phyloP scores from a whole-genome alignment of 2,329 filamentous ascomycete species.

The Neonectria faginata region DNA sequence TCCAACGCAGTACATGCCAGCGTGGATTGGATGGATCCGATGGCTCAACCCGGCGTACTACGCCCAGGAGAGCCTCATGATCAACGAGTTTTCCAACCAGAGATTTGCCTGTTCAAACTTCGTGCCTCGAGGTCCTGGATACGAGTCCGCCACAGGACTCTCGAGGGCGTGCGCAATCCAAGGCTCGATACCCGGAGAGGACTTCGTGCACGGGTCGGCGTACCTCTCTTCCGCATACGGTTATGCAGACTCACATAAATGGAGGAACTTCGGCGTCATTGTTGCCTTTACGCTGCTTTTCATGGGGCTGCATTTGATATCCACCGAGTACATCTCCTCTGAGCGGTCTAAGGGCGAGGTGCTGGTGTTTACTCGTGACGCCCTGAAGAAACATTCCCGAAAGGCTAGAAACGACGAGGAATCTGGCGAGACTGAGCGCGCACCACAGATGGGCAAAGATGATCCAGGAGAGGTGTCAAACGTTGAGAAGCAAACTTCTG shows the following conservation, averaged over 20 bases:
- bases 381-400: slow-evolving; percentile 29
- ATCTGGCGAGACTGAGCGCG: not conserved
- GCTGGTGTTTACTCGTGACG: slow-evolving; percentile 22
- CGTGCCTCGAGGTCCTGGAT: slow-evolving; percentile 17
- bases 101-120: slow-evolving; percentile 17
- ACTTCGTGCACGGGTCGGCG: slow-evolving; percentile 21
- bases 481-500: slow-evolving; percentile 38
- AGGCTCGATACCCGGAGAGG: slow-evolving; percentile 19
- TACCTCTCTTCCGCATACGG: slow-evolving; percentile 21
- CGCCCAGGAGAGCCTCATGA: slow-evolving; percentile 44
- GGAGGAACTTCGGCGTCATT: slow-evolving; percentile 74
- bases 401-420: slow-evolving; percentile 80
- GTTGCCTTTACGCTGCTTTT: slow-evolving; percentile 68
- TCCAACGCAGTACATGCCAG: slow-evolving; percentile 24
- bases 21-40: slow-evolving; percentile 66
- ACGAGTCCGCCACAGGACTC: slow-evolving; percentile 7
- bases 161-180: slow-evolving; percentile 22
- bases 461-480: slow-evolving; percentile 6
- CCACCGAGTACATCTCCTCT: slow-evolving; percentile 19
- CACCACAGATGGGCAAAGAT: not conserved
- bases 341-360: slow-evolving; percentile 29
- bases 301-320: slow-evolving; percentile 28
- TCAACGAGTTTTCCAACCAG: slow-evolving; percentile 29
- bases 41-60: slow-evolving; percentile 72
- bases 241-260: slow-evolving; percentile 48